Evolutionary conservation across 257 asterid genomes (phyloP), one percentile per base, ranked within the genome.

Genomic region (Jasminum sambac): DNA sequence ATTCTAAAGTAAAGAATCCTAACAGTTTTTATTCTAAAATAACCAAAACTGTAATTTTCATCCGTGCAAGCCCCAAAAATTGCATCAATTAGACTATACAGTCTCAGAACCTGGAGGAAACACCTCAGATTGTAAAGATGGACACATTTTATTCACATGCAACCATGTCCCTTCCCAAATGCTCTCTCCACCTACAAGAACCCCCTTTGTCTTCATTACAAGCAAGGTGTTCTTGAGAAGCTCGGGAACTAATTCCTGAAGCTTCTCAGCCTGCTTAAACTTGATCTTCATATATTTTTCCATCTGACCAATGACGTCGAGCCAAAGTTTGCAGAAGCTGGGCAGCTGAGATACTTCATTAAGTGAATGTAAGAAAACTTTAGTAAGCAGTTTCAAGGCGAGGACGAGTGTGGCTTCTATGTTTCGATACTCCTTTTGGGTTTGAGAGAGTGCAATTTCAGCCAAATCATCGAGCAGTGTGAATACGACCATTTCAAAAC

Each of bases 81-180:
- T 30, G 36, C 36, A 30, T 30, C 36, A 30, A 30, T 30, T 30
- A 30, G 36, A 30, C 36, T 30, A 4, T 30, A 30, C 36, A 30
- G 36, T 30, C 36, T 30, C 36, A 30, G 36, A 30, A 30, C 36
- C 36, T 30, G 1, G 36, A 21, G 96, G 74, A 57, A 90, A 94
- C 50, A 87, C 87, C 73, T 94, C 96, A 19, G 64, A 71, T 76
- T 87, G 92, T 83, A 90, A 64, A 61, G 93, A 80, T 6, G 97
- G 96, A 59, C 83, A 79, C 25, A 94, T 83, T 62, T 84, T 88
- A 16, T 87, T 79, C 65, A 87, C 91, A 55, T 84, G 95, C 81
- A 81, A 66, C 98, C 98, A 94, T 14, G 97, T 94, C 40, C 82
- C 81, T 60, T 89, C 81, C 97, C 98, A 94, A 67, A 94, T 77